phyloP scores from a whole-genome alignment of 129 eudicot genomes.

The Pittosporum tobira region DNA sequence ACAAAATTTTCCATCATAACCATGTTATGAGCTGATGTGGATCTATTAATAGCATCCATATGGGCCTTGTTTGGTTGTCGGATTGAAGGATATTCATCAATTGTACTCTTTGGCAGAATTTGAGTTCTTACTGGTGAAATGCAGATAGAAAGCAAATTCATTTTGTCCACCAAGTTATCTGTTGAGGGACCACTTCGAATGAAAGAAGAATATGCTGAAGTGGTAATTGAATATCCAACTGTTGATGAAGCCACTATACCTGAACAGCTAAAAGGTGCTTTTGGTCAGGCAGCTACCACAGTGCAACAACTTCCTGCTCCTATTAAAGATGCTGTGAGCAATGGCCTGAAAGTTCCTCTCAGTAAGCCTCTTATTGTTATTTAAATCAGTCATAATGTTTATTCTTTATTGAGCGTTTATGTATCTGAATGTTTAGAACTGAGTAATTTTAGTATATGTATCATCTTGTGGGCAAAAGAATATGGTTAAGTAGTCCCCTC shows the following conservation, averaged over 20 bases:
- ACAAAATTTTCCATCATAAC: too few species aligned
- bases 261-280: constrained; percentile 58
- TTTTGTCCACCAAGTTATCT: constrained; percentile 52
- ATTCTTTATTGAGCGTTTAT: not conserved
- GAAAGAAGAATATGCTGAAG: constrained; percentile 87
- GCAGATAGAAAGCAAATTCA: constrained; percentile 77
- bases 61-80: too few species aligned
- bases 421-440: not conserved
- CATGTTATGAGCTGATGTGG: too few species aligned
- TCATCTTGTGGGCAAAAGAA: too few species aligned
- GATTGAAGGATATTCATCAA: too few species aligned
- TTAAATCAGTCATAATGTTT: not conserved
- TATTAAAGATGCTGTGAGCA: constrained; percentile 46
- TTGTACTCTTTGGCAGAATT: not conserved
- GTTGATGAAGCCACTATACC: constrained; percentile 68
- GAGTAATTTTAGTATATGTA: too few species aligned
- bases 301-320: constrained; percentile 82
- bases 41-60: too few species aligned
- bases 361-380: constrained; percentile 42
- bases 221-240: constrained; percentile 59
- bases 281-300: constrained; percentile 63
- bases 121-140: constrained; percentile 21
- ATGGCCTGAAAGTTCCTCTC: constrained; percentile 68
- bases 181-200: constrained; percentile 90
- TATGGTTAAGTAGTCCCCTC: too few species aligned